phyloP scores from a whole-genome alignment of 2,329 filamentous ascomycete genomes.

The Colletotrichum sp. region DNA sequence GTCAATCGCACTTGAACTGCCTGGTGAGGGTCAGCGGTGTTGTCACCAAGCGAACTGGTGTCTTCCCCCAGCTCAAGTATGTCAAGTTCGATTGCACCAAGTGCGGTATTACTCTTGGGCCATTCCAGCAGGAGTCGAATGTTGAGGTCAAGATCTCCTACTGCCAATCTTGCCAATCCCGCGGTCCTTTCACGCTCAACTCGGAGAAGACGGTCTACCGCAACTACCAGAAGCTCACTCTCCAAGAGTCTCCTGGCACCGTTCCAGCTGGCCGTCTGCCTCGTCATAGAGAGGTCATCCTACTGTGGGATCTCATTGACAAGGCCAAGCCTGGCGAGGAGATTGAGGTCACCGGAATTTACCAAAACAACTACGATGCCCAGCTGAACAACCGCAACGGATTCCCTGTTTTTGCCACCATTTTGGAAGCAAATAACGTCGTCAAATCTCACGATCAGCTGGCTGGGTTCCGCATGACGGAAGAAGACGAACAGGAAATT shows the following conservation, averaged over 20 bases:
- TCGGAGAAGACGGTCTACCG: constrained; percentile 98
- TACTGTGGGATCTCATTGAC: constrained; percentile 97
- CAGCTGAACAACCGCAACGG: constrained; percentile 98
- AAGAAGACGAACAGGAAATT: constrained; percentile 93
- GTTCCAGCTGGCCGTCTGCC: constrained; percentile 95
- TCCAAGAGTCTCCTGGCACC: constrained; percentile 96
- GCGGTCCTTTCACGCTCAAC: constrained; percentile 93
- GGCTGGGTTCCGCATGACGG: constrained; percentile 92
- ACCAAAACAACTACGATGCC: constrained; percentile 97
- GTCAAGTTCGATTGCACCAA: constrained; percentile 98
- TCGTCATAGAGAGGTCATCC: constrained; percentile 89
- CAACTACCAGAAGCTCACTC: constrained; percentile 97
- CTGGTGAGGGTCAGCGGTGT: constrained; percentile 93
- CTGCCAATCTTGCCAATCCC: constrained; percentile 95
- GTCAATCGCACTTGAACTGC: constrained; percentile 95
- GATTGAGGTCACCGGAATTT: constrained; percentile 95
- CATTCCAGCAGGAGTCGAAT: constrained; percentile 97
- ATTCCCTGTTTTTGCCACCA: constrained; percentile 97
- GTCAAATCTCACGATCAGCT: constrained; percentile 98
- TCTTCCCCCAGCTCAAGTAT: constrained; percentile 98
- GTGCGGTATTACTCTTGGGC: constrained; percentile 88
- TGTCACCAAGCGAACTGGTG: constrained; percentile 90
- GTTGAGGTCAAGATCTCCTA: constrained; percentile 95
- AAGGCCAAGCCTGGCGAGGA: constrained; percentile 97
- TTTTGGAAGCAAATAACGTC: constrained; percentile 95